Evolutionary conservation across 1,284 basidiomycete species (phyloP), one percentile per base, ranked within the genome.

Genomic region (Cutaneotrichosporon cutaneum): DNA sequence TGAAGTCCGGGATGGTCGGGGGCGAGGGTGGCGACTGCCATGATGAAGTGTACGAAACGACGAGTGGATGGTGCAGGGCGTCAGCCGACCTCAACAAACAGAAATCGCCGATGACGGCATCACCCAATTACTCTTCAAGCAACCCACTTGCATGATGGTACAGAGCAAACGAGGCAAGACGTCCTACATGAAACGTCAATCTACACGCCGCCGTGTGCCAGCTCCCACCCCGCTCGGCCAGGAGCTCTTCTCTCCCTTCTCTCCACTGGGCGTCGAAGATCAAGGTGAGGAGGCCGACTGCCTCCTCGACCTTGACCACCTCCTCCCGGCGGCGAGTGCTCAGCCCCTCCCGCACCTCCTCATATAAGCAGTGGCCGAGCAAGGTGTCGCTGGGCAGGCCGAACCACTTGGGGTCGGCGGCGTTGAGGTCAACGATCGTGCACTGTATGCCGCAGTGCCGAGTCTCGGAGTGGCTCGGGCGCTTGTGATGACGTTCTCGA

Each of bases 381-480:
- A 33, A 8, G 4, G n/a, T n/a, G 13, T 35, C 10, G 13, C 4
- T 9, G 33, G 32, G 21, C 21, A 53, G n/a, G 32, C 51, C 51
- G 10, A 53, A 36, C 51, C 51, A 53, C 14, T 53, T 33, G 11
- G 51, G 33, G 18, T 35, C 51, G 32, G 36, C 22, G 0, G 18
- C 22, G 32, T 53, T 24, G 11, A 53, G 32, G 51, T 53, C 51
- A n/a, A 53, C 51, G 22, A 53, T n/a, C 32, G 33, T 14, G 13
- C 51, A 53, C 11, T 10, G 8, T 1, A 32, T 53, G 33, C 33
- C 33, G 1, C 33, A 32, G n/a, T 5, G 13, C 10, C 10, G 11
- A 3, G 21, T 22, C 21, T 11, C 51, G 35, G 10, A 11, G 14
- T 13, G 35, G 10, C 35, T 16, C 5, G 10, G 10, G 11, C 13